Evolutionary conservation across 352 stramenopile genomes (phyloP), one percentile per base, ranked within the genome.

Genomic region (Phytopythium helicoides): DNA sequence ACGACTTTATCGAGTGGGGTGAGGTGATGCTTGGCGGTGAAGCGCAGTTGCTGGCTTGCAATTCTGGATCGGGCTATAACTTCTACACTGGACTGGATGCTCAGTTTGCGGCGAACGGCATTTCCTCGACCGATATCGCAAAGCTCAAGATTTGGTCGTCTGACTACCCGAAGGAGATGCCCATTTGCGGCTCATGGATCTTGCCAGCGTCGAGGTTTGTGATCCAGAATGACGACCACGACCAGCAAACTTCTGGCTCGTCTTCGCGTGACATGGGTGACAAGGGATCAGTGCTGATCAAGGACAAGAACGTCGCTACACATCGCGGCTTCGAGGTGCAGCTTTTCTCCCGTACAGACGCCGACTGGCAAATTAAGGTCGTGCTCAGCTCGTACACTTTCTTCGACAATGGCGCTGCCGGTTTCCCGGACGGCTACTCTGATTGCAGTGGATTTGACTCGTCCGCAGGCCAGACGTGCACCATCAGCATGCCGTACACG

Each of bases 141-240:
- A 91, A 91, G 48, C 66, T 91, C 50, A 91, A 91, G 67, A 82
- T 89, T 49, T 91, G 76, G 81, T 87, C 76, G 39, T 83, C 64
- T 0, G 81, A 87, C 38, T 91, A 91, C 61, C 78, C 81, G 9
- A 81, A 71, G 35, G 48, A 73, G 10, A 66, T 75, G 48, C 76
- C 76, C 3, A 55, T 74, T n/a, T 85, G 73, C 23, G 76, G 74
- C 14, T 77, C 62, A n/a, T 90, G 80, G 71, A 78, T 86, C 46
- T 38, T 90, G 14, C 73, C 75, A 18, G 34, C 76, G 1, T 73
- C 72, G 19, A 72, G 81, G 0, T 86, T 87, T 22, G 81, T 87
- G 37, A 66, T 91, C 10, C 81, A 91, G 52, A 91, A 89, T 55
- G 81, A 89, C 23, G 78, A 89, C 54, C 72, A 84, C 53, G 81